phyloP scores from a whole-genome alignment of 805 yeast species.

The Alloascoidea africana region DNA sequence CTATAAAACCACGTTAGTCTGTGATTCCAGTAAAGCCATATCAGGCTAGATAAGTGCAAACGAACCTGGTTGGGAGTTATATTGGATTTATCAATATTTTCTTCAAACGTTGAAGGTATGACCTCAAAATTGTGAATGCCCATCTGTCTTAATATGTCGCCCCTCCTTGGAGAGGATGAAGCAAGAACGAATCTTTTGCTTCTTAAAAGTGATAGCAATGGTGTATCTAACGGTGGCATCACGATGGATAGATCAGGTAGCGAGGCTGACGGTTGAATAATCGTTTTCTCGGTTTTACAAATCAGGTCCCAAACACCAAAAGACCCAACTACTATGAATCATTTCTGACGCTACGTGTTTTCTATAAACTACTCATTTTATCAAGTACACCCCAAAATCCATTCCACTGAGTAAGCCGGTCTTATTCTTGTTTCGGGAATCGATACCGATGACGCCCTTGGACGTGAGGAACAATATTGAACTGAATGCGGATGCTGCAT shows the following conservation, averaged over 20 bases:
- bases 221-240: constrained; percentile 12
- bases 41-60: neutral
- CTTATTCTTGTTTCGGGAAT: neutral
- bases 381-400: neutral
- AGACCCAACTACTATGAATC: no score
- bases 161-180: constrained; percentile 34
- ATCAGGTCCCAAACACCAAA: no score
- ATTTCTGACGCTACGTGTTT: no score
- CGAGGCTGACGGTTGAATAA: neutral
- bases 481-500: neutral
- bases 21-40: neutral
- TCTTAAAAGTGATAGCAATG: constrained; percentile 13
- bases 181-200: constrained; percentile 24
- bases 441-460: neutral
- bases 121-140: constrained; percentile 22
- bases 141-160: constrained; percentile 27
- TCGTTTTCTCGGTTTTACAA: neutral
- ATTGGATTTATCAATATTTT: constrained; percentile 25
- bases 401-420: neutral
- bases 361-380: no score
- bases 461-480: neutral
- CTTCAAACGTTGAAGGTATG: constrained; percentile 29
- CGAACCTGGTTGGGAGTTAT: constrained; percentile 14
- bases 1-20: neutral
- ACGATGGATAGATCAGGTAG: neutral